Evolutionary conservation across 805 yeast genomes (phyloP), one percentile per base, ranked within the genome.

Genomic region (Cephaloascus albidus): DNA sequence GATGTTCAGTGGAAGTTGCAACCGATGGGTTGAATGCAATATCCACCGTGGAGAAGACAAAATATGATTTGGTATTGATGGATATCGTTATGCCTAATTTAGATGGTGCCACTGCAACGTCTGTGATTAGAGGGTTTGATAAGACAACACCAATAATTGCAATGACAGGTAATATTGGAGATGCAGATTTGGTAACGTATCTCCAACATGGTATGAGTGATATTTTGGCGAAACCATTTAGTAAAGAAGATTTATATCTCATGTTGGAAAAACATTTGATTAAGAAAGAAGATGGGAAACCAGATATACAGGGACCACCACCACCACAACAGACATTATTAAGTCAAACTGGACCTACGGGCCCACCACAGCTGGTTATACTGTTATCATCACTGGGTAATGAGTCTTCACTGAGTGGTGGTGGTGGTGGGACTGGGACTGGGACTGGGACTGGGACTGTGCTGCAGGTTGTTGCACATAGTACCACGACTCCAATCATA

Each of bases 1-100:
- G 97, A 0, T 89, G 96, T 57, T 79, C 87, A 12, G 96, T 90
- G 3, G 90, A 93, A 36, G 86, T 88, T 16, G 97, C 86, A 0
- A 82, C 87, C 4, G 97, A 90, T 61, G 99, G 98, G 0, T 61
- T 90, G 10, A 80, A 85, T 28, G 96, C 96, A 3, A 87, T 93
- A 35, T 73, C 78, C 27, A 81, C 79, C 0, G 74, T 84, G 23
- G 89, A 81, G 53, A 75, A 76, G 38, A 74, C 76, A 28, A 74
- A 80, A 48, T 85, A 79, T 51, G 95, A 83, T 58, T 62, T 85
- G 42, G 90, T 85, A 1, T 57, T 85, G 35, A 85, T 85, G 95
- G 95, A 85, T 60, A 85, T 85, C 38, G 90, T 85, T 18, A 85
- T 85, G 93, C 95, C 95, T 10, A 84, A 82, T 54, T 59, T 85